Conservation (phyloP, 495 filamentous ascomycete genomes). For the Venustampulla echinocandica region DNA sequence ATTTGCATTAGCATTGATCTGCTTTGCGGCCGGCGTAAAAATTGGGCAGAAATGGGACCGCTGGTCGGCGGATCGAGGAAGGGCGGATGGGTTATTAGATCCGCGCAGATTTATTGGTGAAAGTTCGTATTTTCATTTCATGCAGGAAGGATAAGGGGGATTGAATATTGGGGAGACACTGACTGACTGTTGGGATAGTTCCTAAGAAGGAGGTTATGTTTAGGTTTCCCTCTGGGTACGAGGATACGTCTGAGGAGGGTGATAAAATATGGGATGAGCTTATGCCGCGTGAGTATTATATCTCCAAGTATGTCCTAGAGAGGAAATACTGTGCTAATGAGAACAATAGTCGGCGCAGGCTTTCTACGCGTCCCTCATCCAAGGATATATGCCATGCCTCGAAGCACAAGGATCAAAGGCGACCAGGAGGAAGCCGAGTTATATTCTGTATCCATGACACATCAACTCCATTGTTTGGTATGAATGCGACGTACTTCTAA, state of each 20-base stretch:
- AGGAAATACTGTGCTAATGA: neutral
- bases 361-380: constrained; percentile 26
- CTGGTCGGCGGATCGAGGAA: neutral
- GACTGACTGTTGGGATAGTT: constrained; percentile 12
- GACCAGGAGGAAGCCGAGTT: constrained; percentile 19
- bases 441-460: constrained; percentile 24
- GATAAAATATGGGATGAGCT: constrained; percentile 24
- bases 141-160: too few relatives aligned
- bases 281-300: constrained; percentile 21
- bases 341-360: constrained; percentile 21
- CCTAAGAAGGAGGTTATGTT: constrained; percentile 20
- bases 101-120: constrained; percentile 16
- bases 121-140: constrained; percentile 7
- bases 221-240: constrained; percentile 21
- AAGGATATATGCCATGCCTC: constrained; percentile 20
- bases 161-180: neutral
- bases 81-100: constrained; percentile 5
- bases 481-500: neutral
- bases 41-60: constrained; percentile 9
- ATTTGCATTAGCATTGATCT: neutral
- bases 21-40: constrained; percentile 8
- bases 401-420: constrained; percentile 17
- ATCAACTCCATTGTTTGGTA: constrained; percentile 27
- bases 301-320: neutral
- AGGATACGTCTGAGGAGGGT: constrained; percentile 17